Percentiles rank a stretch among this genome's conserved stretches.
These are phyloP conservation scores for Trichoderma brevicompactum DNA, from an alignment of 2,329 filamentous ascomycete species.

Conservation along the genomic window DNA sequence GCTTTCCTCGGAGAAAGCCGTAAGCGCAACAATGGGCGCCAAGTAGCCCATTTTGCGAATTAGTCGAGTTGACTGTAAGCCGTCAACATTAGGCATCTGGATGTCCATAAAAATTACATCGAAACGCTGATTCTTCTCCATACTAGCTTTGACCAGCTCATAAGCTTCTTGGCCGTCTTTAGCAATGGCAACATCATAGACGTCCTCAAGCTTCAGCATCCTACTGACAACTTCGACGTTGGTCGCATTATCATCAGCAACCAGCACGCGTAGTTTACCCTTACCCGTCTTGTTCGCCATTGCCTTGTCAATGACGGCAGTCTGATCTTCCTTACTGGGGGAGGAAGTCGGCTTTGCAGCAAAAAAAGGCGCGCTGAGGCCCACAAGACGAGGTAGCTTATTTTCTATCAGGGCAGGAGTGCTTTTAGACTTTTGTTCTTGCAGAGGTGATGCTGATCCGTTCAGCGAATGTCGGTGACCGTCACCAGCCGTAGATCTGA, in stretches of 20 bases:
- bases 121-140: constrained; percentile 73
- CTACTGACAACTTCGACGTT: constrained; percentile 63
- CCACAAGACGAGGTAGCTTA: constrained; percentile 76
- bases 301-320: constrained; percentile 67
- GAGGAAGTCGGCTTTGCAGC: constrained; percentile 47
- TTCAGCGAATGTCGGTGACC: constrained; percentile 39
- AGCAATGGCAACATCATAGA: constrained; percentile 88
- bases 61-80: constrained; percentile 80
- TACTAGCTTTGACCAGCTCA: constrained; percentile 80
- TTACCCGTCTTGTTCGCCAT: constrained; percentile 63
- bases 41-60: constrained; percentile 87
- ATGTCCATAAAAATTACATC: constrained; percentile 97
- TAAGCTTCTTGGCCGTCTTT: constrained; percentile 87
- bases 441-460: constrained; percentile 31
- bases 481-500: constrained; percentile 49
- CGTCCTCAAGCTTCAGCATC: constrained; percentile 74
- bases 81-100: constrained; percentile 92
- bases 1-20: constrained; percentile 87
- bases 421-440: constrained; percentile 29
- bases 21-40: constrained; percentile 86
- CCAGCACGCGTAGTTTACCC: constrained; percentile 76
- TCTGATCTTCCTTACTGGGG: constrained; percentile 58
- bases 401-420: constrained; percentile 31
- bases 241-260: constrained; percentile 72
- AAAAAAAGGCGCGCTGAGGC: constrained; percentile 84